phyloP scores from a whole-genome alignment of 164 flowering plant genomes.

The Akebia trifoliata region DNA sequence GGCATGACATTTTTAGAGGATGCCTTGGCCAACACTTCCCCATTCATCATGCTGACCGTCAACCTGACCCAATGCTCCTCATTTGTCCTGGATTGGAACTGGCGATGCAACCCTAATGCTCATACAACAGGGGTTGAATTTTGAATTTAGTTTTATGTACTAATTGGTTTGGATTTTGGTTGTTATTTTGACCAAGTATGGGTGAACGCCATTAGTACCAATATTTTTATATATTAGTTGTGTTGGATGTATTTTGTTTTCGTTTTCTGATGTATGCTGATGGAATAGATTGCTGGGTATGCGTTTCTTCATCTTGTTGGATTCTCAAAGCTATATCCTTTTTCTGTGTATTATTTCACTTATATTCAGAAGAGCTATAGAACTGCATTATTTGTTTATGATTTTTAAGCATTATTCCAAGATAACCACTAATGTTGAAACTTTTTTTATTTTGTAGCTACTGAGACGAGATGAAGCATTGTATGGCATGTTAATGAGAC shows the following conservation, averaged over 20 bases:
- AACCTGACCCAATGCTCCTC: too few species aligned
- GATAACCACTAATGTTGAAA: background rate
- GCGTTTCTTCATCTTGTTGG: background rate
- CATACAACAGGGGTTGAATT: too few species aligned
- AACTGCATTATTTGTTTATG: background rate
- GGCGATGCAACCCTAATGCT: too few species aligned
- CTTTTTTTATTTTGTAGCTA: slow-evolving; percentile 38
- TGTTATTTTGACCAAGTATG: too few species aligned
- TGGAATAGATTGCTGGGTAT: background rate
- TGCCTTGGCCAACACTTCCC: too few species aligned
- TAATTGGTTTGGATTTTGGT: too few species aligned
- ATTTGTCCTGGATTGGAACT: too few species aligned
- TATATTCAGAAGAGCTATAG: slow-evolving; percentile 1
- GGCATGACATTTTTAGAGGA: too few species aligned
- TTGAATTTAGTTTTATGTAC: too few species aligned
- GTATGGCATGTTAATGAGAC: slow-evolving; percentile 72
- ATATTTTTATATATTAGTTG: too few species aligned
- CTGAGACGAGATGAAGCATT: slow-evolving; percentile 69
- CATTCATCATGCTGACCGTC: too few species aligned
- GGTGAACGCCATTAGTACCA: too few species aligned
- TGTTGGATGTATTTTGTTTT: background rate
- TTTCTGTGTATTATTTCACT: background rate
- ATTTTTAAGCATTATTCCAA: background rate
- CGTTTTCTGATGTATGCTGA: background rate
- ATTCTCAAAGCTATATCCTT: background rate